Conservation (phyloP, 2,329 filamentous ascomycete species). For the Paracoccidioides brasiliensis region DNA sequence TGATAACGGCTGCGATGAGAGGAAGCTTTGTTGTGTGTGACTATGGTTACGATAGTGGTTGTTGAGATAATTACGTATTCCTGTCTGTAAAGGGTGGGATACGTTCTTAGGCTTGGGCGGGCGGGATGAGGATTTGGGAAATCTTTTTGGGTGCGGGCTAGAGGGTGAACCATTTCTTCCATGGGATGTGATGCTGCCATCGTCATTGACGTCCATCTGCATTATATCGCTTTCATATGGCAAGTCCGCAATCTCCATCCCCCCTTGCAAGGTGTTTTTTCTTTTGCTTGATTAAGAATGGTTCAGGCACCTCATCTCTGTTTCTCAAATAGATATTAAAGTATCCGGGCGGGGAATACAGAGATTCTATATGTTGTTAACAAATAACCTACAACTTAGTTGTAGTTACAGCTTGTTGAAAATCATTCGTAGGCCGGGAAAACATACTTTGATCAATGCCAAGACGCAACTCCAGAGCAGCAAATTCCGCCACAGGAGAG, state of each 20-base stretch:
- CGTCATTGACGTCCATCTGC: background rate
- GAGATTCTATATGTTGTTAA: no score
- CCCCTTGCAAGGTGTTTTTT: no score
- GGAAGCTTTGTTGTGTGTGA: constrained; percentile 4
- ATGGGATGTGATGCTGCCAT: background rate
- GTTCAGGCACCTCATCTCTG: no score
- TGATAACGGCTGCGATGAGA: constrained; percentile 3
- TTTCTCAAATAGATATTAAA: no score
- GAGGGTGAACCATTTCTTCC: background rate
- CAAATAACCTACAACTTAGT: no score
- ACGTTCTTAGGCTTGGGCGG: background rate
- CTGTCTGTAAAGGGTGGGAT: background rate
- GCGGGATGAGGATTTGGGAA: background rate
- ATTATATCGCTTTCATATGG: background rate
- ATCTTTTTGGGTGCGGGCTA: background rate
- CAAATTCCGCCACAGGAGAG: background rate
- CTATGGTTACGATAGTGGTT: constrained; percentile 7
- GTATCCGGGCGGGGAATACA: no score
- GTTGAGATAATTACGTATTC: constrained; percentile 15
- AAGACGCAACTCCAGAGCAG: background rate
- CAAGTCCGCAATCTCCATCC: no score
- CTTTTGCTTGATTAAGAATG: no score
- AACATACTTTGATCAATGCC: background rate
- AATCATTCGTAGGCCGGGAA: background rate
- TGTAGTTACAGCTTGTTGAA: no score